Conservation (phyloP, 164 flowering plant species). For the Buxus sempervirens region DNA sequence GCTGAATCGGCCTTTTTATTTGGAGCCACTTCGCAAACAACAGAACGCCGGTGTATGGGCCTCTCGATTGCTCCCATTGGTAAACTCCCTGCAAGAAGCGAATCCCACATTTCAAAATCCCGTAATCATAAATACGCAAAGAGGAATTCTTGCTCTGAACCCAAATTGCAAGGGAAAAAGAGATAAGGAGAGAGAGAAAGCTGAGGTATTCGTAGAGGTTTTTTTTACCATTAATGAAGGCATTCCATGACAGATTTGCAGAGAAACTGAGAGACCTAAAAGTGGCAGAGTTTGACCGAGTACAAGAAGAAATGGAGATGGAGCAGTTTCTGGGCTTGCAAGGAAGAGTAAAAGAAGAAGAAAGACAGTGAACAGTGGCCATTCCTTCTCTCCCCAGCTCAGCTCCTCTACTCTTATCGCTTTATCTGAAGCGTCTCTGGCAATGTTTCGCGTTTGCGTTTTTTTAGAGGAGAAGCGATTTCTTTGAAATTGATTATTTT, state of each 20-base stretch:
- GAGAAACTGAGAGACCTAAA: slow-evolving; percentile 52
- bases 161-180: not conserved
- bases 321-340: slow-evolving; percentile 30
- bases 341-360: slow-evolving; percentile 35
- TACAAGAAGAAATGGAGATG: slow-evolving; percentile 17
- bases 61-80: slow-evolving; percentile 34
- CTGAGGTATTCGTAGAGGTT: no score
- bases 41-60: slow-evolving; percentile 31
- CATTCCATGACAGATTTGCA: slow-evolving; percentile 27
- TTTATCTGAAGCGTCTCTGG: no score
- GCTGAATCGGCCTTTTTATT: slow-evolving; percentile 76
- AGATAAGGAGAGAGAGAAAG: no score
- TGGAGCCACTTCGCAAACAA: slow-evolving; percentile 77
- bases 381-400: slow-evolving; percentile 13
- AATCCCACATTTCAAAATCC: slow-evolving; percentile 7
- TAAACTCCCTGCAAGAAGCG: slow-evolving; percentile 39
- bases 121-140: not conserved
- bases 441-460: no score
- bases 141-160: not conserved
- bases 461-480: no score
- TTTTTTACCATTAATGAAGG: slow-evolving; percentile 42
- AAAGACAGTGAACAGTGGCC: slow-evolving; percentile 29
- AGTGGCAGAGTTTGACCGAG: slow-evolving; percentile 13
- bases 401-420: slow-evolving; percentile 1
- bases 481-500: no score